Conservation (phyloP, 495 filamentous ascomycete species). For the Annulohypoxylon bovei region DNA sequence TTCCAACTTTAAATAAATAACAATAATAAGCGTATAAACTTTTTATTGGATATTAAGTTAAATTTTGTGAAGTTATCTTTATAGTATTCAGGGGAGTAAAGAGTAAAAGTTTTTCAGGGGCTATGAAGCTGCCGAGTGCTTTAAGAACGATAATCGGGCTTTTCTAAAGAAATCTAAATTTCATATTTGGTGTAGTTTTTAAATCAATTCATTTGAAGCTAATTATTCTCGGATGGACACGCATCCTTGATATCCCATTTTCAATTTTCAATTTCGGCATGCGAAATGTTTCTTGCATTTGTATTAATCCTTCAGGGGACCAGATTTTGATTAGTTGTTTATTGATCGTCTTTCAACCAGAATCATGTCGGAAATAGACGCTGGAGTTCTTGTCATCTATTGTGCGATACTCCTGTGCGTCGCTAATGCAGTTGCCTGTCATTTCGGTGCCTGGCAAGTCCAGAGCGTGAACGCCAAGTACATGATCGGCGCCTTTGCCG, state of each 20-base stretch:
- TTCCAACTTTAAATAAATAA: not conserved
- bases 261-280: not conserved
- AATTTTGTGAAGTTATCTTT: too few species aligned
- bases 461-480: not conserved
- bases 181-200: too few species aligned
- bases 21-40: too few species aligned
- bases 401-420: not conserved
- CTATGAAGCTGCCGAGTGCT: not conserved
- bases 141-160: not conserved
- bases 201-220: too few species aligned
- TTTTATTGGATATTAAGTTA: too few species aligned
- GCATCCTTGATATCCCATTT: not conserved
- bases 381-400: not conserved
- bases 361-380: not conserved
- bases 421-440: not conserved
- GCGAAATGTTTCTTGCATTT: not conserved
- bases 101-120: not conserved
- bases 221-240: too few species aligned
- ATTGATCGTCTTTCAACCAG: too few species aligned
- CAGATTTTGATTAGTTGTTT: too few species aligned
- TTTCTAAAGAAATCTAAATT: too few species aligned
- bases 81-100: not conserved
- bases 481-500: not conserved
- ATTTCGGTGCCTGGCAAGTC: not conserved
- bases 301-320: not conserved